A percentile compares a stretch with the other conserved stretches of the same genome.
Conservation (phyloP, 2,329 filamentous ascomycete genomes). For the Scedosporium dehoogii region DNA sequence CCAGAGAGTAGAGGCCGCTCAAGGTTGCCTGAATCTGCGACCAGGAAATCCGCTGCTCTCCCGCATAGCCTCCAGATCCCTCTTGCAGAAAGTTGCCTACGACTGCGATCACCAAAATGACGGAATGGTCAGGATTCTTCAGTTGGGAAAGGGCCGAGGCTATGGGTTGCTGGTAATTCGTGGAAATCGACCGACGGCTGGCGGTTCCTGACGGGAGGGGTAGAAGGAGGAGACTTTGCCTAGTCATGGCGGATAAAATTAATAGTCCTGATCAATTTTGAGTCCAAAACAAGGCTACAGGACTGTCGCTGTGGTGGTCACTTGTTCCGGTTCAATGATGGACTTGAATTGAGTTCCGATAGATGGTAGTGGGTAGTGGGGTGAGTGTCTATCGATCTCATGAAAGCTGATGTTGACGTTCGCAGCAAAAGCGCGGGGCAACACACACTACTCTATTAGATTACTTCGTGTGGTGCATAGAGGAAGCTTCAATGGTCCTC, state of each 20-base stretch:
- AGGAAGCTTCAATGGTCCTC: no score
- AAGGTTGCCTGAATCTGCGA: slow-evolving; percentile 61
- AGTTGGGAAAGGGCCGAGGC: slow-evolving; percentile 42
- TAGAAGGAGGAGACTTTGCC: slow-evolving; percentile 44
- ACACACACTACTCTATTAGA: no score
- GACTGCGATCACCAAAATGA: slow-evolving; percentile 45
- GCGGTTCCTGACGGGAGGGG: slow-evolving; percentile 51
- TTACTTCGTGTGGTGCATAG: no score
- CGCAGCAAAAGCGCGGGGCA: no score
- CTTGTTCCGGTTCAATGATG: background rate
- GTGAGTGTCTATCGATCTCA: background rate
- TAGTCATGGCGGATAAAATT: background rate
- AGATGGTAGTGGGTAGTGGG: background rate
- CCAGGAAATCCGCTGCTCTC: slow-evolving; percentile 47
- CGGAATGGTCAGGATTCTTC: slow-evolving; percentile 23
- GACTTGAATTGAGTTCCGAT: background rate
- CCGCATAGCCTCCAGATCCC: slow-evolving; percentile 34
- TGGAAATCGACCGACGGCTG: slow-evolving; percentile 38
- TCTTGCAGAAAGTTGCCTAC: slow-evolving; percentile 48
- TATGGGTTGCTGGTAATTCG: slow-evolving; percentile 51
- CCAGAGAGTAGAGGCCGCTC: slow-evolving; percentile 66
- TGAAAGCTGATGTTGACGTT: no score
- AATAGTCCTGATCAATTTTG: background rate
- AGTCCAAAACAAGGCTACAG: background rate
- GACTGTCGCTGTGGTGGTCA: background rate